Evolutionary conservation across 768 basidiomycete genomes (phyloP), one percentile per base, ranked within the genome.

Genomic region (Pleurotus citrinopileatus): DNA sequence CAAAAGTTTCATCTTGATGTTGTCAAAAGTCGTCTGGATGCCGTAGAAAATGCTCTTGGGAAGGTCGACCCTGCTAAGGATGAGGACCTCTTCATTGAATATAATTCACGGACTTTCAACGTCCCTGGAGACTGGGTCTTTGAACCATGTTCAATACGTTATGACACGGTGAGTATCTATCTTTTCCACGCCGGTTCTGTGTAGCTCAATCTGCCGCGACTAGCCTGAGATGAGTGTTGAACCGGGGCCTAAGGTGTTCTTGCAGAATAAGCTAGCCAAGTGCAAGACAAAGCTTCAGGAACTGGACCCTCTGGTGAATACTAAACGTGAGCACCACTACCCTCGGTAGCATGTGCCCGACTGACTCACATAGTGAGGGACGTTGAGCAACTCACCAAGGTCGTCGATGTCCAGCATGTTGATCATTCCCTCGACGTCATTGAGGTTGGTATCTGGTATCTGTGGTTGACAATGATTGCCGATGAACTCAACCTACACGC

Each of bases 201-300:
- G n/a, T 15, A 19, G 28, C 17, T 51, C 20, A 34, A 19, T 10
- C 12, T 37, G n/a, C n/a, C n/a, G 12, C n/a, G n/a, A 5, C 38
- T 57, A 89, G 87, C 73, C 70, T 36, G 80, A 76, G 4, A 79
- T 91, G 67, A 84, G 72, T 62, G 66, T 85, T 10, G 91, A 92
- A 29, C 70, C 80, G 19, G 80, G 78, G 6, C 84, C 91, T 0
- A 92, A 89, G 67, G 75, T 90, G 2, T 82, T 89, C 63, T 72
- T 94, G 19, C 91, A 94, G 70, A 94, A 94, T 65, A 88, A 85
- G 58, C 76, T 92, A 22, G 69, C 70, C 47, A 78, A 75, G 54
- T 81, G 79, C 54, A 77, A 81, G 53, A 71, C 66, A 28, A 91
- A 88, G 69, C 63, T 89, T n/a, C 63, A 72, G 48, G 90, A 92